Base-by-base conservation (phyloP, 495 filamentous ascomycete genomes). In the Tricharina praecox region DNA sequence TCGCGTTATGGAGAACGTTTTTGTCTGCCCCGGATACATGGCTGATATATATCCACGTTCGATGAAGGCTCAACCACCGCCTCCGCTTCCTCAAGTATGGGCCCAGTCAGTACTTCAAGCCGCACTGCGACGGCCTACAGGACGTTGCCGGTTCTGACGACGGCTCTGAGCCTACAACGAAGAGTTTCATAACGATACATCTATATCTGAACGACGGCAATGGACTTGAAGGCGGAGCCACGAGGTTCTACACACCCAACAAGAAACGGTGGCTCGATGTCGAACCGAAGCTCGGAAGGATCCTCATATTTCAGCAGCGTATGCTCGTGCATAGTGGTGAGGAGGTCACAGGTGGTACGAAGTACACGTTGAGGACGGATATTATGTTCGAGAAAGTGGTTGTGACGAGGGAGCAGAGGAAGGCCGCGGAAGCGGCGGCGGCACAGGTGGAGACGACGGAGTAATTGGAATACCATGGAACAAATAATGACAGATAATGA, bases 51-150 rank as follows among this genome's bases (percentile, higher is more conserved):
- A n/a, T n/a, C n/a, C n/a, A n/a, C n/a, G n/a, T n/a, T n/a, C n/a
- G n/a, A n/a, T n/a, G n/a, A n/a, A 52, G 75, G 18, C 51, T 79
- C 46, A 82, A 82, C 53, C 78, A 80, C 53, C 63, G 76, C 10
- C 62, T 82, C 58, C 64, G 78, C 4, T 79, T 82, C 48, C 58
- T 82, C 16, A 74, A 68, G 47, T 82, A 82, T 48, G 68, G 67
- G 1, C 66, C 68, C 5, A 78, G 75, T 0, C 71, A 79, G 51
- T 80, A 74, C 53, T 82, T 82, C 54, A 65, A 65, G n/a, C 64
- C 72, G 11, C 79, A 82, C 55, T 71, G 68, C 49, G 79, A 81
- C 56, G 75, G 66, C 15, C 52, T 44, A 11, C 80, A 78, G 52
- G 62, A 63, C n/a, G n/a, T n/a, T n/a, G n/a, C n/a, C n/a, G n/a